Base-by-base conservation (phyloP, 768 basidiomycete genomes). In the Termitomyces sp. region DNA sequence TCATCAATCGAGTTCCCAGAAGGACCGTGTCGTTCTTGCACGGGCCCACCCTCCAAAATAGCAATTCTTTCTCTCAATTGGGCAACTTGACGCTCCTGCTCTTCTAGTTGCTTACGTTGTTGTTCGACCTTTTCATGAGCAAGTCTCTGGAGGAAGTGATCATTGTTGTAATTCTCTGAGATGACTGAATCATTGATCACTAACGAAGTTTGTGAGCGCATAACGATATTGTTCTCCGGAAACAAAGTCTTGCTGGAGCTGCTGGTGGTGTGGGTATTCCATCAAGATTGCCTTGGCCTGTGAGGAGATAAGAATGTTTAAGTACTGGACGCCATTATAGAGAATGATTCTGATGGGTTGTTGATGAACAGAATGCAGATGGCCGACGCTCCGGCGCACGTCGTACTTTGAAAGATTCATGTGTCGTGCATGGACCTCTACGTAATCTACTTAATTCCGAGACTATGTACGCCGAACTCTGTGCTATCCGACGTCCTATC, bases 101-200 rank as follows among this genome's bases (percentile, higher is more conserved):
- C 87, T 66, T 91, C 87, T 22, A 93, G 80, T 66, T 93, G 90
- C 13, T 66, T 66, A 12, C 91, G 77, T 68, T 93, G 91, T 63
- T 87, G 82, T 69, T 93, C 91, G 62, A 93, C 91, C 70, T 89
- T 92, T 70, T 92, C 87, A 75, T 93, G 91, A 29, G 91, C 91
- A 68, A 92, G 88, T 54, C 89, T 82, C 90, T 90, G 39, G 22
- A 24, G 31, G 33, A 29, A 44, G 45, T 42, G 24, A 36, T 46
- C 26, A 36, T 37, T 37, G 15, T 48, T 45, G 28, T 18, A 7
- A 33, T 24, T 13, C 20, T 55, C 9, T 39, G n/a, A 13, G 37
- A 29, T n/a, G 49, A 34, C 18, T n/a, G n/a, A n/a, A n/a, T n/a
- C 39, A n/a, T 28, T 15, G 4, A 42, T 54, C 28, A 36, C 84